Percentiles rank a stretch among this genome's conserved stretches.
phyloP scores from a whole-genome alignment of 805 yeast species.

The Barnettozyma pratensis region DNA sequence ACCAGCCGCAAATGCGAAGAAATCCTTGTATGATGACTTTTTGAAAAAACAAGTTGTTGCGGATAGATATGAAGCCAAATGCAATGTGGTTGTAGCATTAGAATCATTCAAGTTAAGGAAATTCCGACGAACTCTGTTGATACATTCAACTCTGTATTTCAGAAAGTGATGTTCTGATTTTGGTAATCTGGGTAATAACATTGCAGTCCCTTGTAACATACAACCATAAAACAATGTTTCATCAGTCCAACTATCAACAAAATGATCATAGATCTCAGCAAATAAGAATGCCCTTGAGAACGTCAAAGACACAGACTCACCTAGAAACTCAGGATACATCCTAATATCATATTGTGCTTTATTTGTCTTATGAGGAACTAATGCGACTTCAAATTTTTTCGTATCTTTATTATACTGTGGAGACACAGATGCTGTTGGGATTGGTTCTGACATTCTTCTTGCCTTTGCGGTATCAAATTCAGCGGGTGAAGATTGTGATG shows the following conservation, averaged over 20 bases:
- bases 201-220: conserved; percentile 14
- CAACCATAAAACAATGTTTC: conserved; percentile 9
- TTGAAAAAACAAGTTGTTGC: conserved; percentile 11
- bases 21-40: conserved; percentile 10
- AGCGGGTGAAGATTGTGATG: not conserved
- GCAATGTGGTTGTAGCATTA: conserved; percentile 10
- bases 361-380: conserved; percentile 10
- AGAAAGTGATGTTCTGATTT: conserved; percentile 8
- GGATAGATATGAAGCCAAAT: conserved; percentile 6
- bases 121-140: conserved; percentile 8
- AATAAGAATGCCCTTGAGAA: conserved; percentile 13
- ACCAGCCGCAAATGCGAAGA: conserved; percentile 16
- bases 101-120: conserved; percentile 12
- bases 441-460: no score
- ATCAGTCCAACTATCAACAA: not conserved
- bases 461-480: no score
- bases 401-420: not conserved
- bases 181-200: conserved; percentile 4
- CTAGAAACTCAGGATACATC: conserved; percentile 12
- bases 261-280: conserved; percentile 5
- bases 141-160: conserved; percentile 13
- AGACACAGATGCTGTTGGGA: not conserved
- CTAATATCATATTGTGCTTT: conserved; percentile 10
- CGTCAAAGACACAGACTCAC: conserved; percentile 14
- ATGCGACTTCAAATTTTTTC: conserved; percentile 1